Conservation (phyloP, 129 eudicot genomes). For the Smallanthus sonchifolius region DNA sequence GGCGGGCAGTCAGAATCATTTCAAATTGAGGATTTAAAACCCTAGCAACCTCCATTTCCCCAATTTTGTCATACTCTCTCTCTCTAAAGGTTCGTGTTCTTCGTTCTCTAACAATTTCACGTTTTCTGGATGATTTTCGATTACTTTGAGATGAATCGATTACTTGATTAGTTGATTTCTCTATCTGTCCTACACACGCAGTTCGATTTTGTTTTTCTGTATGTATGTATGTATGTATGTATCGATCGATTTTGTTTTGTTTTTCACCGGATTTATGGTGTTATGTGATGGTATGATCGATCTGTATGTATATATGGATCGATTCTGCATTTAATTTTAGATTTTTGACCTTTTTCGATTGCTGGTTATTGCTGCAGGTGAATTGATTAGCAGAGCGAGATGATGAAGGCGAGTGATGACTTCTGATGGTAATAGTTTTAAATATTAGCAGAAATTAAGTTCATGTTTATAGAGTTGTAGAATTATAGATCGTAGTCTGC, state of each 20-base stretch:
- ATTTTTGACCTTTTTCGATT: neutral
- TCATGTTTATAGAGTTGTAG: neutral
- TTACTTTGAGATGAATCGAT: neutral
- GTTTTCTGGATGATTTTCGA: neutral
- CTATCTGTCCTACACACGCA: neutral
- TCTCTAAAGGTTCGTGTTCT: constrained; percentile 26
- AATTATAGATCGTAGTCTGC: too few species aligned
- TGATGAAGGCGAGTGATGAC: constrained; percentile 18
- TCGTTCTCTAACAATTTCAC: neutral
- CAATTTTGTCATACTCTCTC: constrained; percentile 21
- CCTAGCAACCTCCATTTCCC: constrained; percentile 46
- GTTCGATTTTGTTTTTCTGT: neutral
- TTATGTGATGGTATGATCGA: constrained; percentile 1
- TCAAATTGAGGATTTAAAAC: constrained; percentile 57
- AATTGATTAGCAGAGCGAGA: constrained; percentile 16
- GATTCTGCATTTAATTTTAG: constrained; percentile 1
- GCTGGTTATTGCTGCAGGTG: constrained; percentile 17
- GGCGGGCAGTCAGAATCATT: constrained; percentile 58
- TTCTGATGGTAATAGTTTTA: constrained; percentile 21
- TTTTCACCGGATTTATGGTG: neutral
- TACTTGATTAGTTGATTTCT: neutral
- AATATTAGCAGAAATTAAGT: neutral
- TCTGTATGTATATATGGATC: too few species aligned
- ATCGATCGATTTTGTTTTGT: neutral
- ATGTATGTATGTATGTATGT: neutral